Evolutionary conservation across 768 basidiomycete genomes (phyloP), one percentile per base, ranked within the genome.

Genomic region (Leccinellum luteum): DNA sequence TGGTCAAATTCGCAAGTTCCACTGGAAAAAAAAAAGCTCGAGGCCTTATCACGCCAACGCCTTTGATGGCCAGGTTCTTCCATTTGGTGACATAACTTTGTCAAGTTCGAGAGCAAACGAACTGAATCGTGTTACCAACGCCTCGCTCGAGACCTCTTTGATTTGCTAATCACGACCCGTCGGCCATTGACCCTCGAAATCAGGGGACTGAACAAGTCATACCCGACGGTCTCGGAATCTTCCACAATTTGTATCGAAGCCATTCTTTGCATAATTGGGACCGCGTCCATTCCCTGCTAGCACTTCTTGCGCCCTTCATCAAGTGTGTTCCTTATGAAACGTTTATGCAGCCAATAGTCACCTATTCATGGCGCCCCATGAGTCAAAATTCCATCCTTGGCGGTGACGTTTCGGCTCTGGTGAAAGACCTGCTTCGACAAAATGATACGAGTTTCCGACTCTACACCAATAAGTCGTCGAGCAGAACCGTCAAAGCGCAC

Each of bases 11-110:
- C 62, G 19, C 48, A 27, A 17, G 59, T 56, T 63, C 62, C 62
- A 59, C 57, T 58, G 60, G 62, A 69, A 66, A 64, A 60, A n/a
- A 54, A 51, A 47, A n/a, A 47, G 38, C 25, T 52, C 49, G 52
- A 58, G 58, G 55, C 59, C 54, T 56, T 61, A 65, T 67, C 67
- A 60, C 58, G 50, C 60, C 28, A 63, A 55, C 54, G 43, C 48
- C 59, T 56, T 47, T 66, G 69, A 72, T 70, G 63, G 49, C 56
- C 70, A 71, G 59, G 57, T 41, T 51, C 69, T 67, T 72, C 70
- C 70, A 72, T 70, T 72, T 44, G 27, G 59, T 60, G 64, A 64
- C 63, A 58, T 62, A 49, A 64, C 31, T 32, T 48, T 44, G 55
- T 55, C 60, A 21, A 45, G 61, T 58, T 65, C 69, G 66, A 64